Percentiles rank a stretch among this genome's conserved stretches.
Evolutionary conservation across 805 yeast genomes (phyloP).

Genomic region (Barnettozyma salicaria): DNA sequence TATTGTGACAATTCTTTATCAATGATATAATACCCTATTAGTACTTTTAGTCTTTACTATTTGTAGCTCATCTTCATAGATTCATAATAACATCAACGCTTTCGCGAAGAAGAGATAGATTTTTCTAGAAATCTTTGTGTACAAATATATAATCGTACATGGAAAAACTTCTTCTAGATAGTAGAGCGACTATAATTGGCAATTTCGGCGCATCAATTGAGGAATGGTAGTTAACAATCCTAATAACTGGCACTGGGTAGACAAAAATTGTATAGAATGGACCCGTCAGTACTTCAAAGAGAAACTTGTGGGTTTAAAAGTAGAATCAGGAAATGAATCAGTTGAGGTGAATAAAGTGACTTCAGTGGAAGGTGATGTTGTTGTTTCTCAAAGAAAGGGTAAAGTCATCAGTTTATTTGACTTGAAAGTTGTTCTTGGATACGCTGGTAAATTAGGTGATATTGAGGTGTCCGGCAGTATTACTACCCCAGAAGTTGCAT

Average conservation of each 20-base stretch:
- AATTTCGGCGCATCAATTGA: no score
- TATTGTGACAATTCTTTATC: background rate
- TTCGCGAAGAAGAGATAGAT: background rate
- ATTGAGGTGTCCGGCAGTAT: conserved; percentile 59
- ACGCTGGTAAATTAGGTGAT: conserved; percentile 41
- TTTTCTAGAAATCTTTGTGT: conserved; percentile 7
- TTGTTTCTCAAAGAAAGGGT: conserved; percentile 95
- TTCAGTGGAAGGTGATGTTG: conserved; percentile 87
- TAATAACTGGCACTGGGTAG: conserved; percentile 99
- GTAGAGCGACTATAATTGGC: no score
- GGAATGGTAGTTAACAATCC: conserved; percentile 93
- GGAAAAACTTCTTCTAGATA: no score
- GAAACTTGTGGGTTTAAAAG: conserved; percentile 46
- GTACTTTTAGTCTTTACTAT: background rate
- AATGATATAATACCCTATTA: background rate
- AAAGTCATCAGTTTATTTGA: conserved; percentile 91
- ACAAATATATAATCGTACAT: no score
- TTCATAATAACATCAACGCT: background rate
- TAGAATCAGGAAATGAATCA: conserved; percentile 23
- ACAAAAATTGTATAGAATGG: conserved; percentile 94
- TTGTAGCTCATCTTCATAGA: background rate
- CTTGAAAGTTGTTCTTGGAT: conserved; percentile 56
- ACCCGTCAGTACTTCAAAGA: conserved; percentile 67
- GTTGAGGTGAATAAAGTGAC: conserved; percentile 32
- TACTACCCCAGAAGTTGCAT: conserved; percentile 86